These are phyloP conservation scores for Trichoderma cornu-damae DNA, from an alignment of 2,329 filamentous ascomycete genomes.

Conservation along the genomic window DNA sequence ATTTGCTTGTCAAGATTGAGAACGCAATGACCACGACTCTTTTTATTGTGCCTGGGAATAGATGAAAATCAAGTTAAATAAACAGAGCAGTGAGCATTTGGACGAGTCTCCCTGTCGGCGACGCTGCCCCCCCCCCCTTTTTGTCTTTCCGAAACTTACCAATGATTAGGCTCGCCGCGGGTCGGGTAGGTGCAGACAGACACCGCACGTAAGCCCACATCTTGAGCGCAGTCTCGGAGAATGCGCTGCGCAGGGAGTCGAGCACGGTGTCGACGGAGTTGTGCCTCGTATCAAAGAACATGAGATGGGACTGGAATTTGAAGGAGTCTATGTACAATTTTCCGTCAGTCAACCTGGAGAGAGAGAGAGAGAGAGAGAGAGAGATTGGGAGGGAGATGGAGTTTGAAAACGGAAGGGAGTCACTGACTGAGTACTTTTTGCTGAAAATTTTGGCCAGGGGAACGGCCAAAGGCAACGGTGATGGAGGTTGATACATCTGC, in stretches of 20 bases:
- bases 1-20: constrained; percentile 55
- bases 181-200: constrained; percentile 53
- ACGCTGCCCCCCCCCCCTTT: background rate
- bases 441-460: constrained; percentile 72
- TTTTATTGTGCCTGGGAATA: constrained; percentile 59
- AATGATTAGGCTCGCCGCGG: constrained; percentile 55
- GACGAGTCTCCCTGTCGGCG: no score
- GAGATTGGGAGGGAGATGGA: background rate
- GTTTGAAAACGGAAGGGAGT: no score
- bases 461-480: constrained; percentile 69
- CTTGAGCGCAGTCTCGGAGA: constrained; percentile 74
- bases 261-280: constrained; percentile 67
- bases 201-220: constrained; percentile 58
- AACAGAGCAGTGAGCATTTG: no score
- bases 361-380: no score
- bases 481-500: constrained; percentile 59
- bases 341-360: background rate
- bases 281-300: constrained; percentile 76
- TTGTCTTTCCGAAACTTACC: constrained; percentile 41
- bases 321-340: constrained; percentile 55
- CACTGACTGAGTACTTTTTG: constrained; percentile 67
- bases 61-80: background rate
- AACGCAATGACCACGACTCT: constrained; percentile 62
- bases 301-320: constrained; percentile 77
- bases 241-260: constrained; percentile 68